Base-by-base conservation (phyloP, 2,329 filamentous ascomycete species). In the Clonostachys rhizophaga region DNA sequence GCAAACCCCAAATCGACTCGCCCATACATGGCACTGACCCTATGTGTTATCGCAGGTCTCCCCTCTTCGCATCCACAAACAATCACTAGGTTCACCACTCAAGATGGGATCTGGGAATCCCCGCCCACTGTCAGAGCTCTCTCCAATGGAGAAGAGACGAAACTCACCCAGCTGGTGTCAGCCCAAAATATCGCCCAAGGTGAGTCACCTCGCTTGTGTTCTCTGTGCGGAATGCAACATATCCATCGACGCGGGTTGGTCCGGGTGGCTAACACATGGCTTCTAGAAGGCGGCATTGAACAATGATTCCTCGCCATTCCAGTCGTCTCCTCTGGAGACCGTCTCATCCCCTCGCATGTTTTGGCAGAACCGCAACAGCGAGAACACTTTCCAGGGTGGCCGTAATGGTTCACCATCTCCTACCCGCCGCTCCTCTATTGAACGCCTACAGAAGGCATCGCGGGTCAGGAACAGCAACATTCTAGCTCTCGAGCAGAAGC, bases 401-500 rank as follows among this genome's bases (percentile, higher is more conserved):
- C 76, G 81, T 44, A 67, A 70, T 33, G 74, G 78, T 40, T 83
- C 87, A 11, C 81, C 85, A 8, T 86, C 86, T 42, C 84, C 89
- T 18, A 85, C 83, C 49, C 87, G 89, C 60, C 86, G 92, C 62
- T 89, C 89, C 42, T 97, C 92, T 16, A 91, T 99, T 55, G 94
- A 99, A 77, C 91, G 91, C 61, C 78, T 99, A 50, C 95, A 96
- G 71, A 89, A 86, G 64, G 91, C 91, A 34, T 96, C 92, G 47
- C 87, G 94, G 50, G 94, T 99, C 59, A 96, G 92, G 78, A 97
- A 96, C 73, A 96, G 92, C 78, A 95, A 86, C 71, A 96, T 97
- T 77, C 89, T 96, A 64, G 91, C 90, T 40, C 86, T 91, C 47
- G 91, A 96, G 69, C 87, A 91, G 62, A 91, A 91, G 70, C 83